A percentile compares a stretch with the other conserved stretches of the same genome.
phyloP scores from a whole-genome alignment of 176 grass and related monocot species.

The Musa troglodytarum region DNA sequence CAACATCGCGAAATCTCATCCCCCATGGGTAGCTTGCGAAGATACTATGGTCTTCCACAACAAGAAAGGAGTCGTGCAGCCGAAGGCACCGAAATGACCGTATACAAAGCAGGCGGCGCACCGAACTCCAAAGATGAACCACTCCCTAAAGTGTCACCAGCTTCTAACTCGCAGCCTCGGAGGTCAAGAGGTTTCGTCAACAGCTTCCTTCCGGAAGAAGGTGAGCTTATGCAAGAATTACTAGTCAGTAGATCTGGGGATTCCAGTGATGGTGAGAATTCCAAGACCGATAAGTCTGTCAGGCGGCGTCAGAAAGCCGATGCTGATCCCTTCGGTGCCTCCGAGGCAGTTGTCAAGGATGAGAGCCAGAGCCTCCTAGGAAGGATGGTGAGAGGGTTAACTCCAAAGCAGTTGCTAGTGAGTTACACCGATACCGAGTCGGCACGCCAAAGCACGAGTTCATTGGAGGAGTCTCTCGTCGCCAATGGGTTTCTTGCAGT shows the following conservation, averaged over 20 bases:
- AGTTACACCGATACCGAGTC: slow-evolving; percentile 24
- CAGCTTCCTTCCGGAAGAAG: slow-evolving; percentile 6
- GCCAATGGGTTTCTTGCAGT: slow-evolving; percentile 32
- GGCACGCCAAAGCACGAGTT: slow-evolving; percentile 6
- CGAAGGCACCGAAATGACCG: slow-evolving; percentile 58
- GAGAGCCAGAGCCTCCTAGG: neutral
- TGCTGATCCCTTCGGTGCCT: neutral
- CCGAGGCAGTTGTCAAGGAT: slow-evolving; percentile 8
- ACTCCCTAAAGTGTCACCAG: slow-evolving; percentile 10
- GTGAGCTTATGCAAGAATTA: neutral
- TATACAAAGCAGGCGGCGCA: slow-evolving; percentile 29
- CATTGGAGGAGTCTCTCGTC: slow-evolving; percentile 20
- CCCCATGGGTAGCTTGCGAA: slow-evolving; percentile 58
- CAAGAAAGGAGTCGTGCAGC: slow-evolving; percentile 5
- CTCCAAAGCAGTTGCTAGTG: slow-evolving; percentile 35
- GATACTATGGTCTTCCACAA: slow-evolving; percentile 51
- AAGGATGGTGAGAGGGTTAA: slow-evolving; percentile 26
- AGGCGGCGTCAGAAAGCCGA: slow-evolving; percentile 49
- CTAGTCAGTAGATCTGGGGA: neutral
- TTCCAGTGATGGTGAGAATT: slow-evolving; percentile 19
- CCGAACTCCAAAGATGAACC: slow-evolving; percentile 7
- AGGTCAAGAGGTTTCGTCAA: slow-evolving; percentile 2
- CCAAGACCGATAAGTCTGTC: slow-evolving; percentile 30
- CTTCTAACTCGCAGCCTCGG: neutral
- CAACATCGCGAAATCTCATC: slow-evolving; percentile 31